These are phyloP conservation scores for Colletotrichum sp. DNA, from an alignment of 2,329 filamentous ascomycete genomes.

Conservation along the genomic window DNA sequence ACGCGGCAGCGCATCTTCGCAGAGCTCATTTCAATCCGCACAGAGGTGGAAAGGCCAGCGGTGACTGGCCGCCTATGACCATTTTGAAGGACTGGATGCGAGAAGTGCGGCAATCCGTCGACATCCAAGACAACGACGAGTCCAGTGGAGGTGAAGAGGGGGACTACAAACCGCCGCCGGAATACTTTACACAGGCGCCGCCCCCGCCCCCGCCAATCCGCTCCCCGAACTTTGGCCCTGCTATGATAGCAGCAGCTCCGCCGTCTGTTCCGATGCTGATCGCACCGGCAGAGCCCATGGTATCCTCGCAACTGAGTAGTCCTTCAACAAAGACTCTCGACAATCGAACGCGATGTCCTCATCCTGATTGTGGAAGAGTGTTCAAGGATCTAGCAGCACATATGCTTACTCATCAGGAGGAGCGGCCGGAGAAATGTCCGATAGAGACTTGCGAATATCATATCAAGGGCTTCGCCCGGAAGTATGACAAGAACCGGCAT, in stretches of 20 bases:
- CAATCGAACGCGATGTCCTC: slow-evolving; percentile 56
- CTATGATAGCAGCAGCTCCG: slow-evolving; percentile 6
- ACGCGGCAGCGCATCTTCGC: slow-evolving; percentile 62
- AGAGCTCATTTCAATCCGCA: slow-evolving; percentile 63
- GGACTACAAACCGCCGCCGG: slow-evolving; percentile 12
- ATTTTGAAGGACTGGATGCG: slow-evolving; percentile 66
- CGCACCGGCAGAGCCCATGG: neutral
- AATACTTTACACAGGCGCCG: slow-evolving; percentile 13
- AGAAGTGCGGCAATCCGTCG: slow-evolving; percentile 57
- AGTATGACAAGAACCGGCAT: slow-evolving; percentile 98
- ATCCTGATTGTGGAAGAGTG: slow-evolving; percentile 62
- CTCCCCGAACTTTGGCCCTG: slow-evolving; percentile 1
- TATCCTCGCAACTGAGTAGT: slow-evolving; percentile 24
- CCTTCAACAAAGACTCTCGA: slow-evolving; percentile 37
- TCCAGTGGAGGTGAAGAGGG: slow-evolving; percentile 57
- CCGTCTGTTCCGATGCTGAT: neutral
- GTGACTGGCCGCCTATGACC: slow-evolving; percentile 64
- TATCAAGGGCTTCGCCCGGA: slow-evolving; percentile 90
- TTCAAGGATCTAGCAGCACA: slow-evolving; percentile 79
- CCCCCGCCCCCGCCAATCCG: slow-evolving; percentile 6
- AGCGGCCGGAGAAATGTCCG: slow-evolving; percentile 94
- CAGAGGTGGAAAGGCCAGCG: slow-evolving; percentile 60
- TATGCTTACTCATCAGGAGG: slow-evolving; percentile 94
- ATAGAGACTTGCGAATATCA: slow-evolving; percentile 95
- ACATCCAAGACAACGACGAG: slow-evolving; percentile 48